These are phyloP conservation scores for Cydonia oblonga DNA, from an alignment of 331 rosid species.

Conservation along the genomic window DNA sequence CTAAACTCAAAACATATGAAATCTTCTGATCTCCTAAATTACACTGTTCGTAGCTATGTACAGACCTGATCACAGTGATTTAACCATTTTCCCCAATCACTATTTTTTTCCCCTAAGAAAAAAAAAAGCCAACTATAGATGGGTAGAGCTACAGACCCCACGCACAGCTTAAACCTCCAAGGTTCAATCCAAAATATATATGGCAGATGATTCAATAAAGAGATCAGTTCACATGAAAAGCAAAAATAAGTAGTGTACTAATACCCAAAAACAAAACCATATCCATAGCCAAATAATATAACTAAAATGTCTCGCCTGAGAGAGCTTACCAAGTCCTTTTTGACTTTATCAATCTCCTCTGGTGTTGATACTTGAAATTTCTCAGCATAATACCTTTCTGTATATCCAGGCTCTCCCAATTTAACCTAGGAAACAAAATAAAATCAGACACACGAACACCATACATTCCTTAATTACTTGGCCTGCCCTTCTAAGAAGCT, in stretches of 20 bases:
- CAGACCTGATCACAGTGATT: not conserved
- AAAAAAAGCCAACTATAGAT: not conserved
- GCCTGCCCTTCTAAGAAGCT: not conserved
- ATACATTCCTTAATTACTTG: not conserved
- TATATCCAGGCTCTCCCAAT: slow-evolving; percentile 94
- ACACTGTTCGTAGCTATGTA: not conserved
- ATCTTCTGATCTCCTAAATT: not conserved
- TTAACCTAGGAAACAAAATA: slow-evolving; percentile 46
- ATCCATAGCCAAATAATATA: not conserved
- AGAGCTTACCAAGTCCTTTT: slow-evolving; percentile 38
- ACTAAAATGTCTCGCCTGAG: not conserved
- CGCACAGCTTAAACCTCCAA: not conserved
- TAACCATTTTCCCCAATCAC: not conserved
- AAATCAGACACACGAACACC: not conserved
- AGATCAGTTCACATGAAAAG: not conserved
- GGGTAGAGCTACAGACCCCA: not conserved
- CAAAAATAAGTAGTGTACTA: not conserved
- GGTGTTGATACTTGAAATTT: slow-evolving; percentile 50
- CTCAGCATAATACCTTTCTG: slow-evolving; percentile 86
- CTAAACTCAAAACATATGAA: not conserved
- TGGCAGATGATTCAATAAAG: too few relatives aligned
- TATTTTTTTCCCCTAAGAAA: not conserved
- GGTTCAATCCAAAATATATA: not conserved
- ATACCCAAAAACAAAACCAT: not conserved
- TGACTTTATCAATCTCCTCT: slow-evolving; percentile 56